phyloP scores from a whole-genome alignment of 768 basidiomycete genomes.

The Megacollybia marginata region DNA sequence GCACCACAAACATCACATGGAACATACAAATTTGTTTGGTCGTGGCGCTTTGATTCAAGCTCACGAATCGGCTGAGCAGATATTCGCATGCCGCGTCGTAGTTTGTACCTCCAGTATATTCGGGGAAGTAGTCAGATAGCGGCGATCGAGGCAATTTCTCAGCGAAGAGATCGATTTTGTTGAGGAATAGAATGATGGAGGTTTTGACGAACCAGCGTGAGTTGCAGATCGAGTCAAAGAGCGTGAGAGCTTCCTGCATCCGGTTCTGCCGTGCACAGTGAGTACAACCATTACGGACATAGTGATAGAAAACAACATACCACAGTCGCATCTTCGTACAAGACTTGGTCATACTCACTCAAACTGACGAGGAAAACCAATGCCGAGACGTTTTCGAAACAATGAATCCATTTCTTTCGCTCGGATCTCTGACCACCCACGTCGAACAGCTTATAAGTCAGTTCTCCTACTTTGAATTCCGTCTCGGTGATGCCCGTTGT shows the following conservation, averaged over 20 bases:
- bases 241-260: conserved; percentile 93
- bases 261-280: conserved; percentile 54
- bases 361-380: conserved; percentile 89
- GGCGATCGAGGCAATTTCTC: conserved; percentile 88
- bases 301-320: conserved; percentile 33
- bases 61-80: conserved; percentile 69
- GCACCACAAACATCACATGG: too few relatives aligned
- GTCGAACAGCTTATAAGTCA: conserved; percentile 90
- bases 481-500: conserved; percentile 98
- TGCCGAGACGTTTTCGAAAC: conserved; percentile 91
- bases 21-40: conserved; percentile 66
- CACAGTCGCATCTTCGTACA: conserved; percentile 94
- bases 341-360: conserved; percentile 95
- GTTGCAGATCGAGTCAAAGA: conserved; percentile 98
- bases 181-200: conserved; percentile 91
- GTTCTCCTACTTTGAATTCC: conserved; percentile 89
- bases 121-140: conserved; percentile 84
- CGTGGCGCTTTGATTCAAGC: conserved; percentile 82
- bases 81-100: conserved; percentile 88
- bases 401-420: conserved; percentile 80
- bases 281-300: background rate
- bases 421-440: conserved; percentile 82
- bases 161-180: conserved; percentile 94
- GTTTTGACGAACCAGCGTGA: conserved; percentile 96
- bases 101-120: conserved; percentile 78